A percentile compares a stretch with the other conserved stretches of the same genome.
Evolutionary conservation across 2,329 filamentous ascomycete genomes (phyloP).

Genomic region (Colletotrichum endophyticum): DNA sequence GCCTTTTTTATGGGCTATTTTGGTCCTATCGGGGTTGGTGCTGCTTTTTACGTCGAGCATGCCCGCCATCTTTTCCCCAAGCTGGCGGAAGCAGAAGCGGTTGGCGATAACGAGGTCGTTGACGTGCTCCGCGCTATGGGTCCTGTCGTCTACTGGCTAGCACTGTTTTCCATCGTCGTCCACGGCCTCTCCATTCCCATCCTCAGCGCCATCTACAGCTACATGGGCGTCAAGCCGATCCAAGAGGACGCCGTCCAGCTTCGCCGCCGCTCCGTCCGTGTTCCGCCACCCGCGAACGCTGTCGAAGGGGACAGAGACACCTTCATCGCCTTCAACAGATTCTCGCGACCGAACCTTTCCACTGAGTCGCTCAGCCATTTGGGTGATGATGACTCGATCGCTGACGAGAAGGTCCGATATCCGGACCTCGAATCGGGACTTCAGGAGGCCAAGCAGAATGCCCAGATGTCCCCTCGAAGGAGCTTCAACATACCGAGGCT

Average conservation of each 20-base stretch:
- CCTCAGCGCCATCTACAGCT: slow-evolving; percentile 42
- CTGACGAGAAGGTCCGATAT: background rate
- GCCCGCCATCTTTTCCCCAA: slow-evolving; percentile 45
- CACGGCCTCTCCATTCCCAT: slow-evolving; percentile 54
- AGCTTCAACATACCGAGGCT: slow-evolving; percentile 1
- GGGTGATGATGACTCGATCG: background rate
- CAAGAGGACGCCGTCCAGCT: slow-evolving; percentile 46
- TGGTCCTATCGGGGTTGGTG: slow-evolving; percentile 78
- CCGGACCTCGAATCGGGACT: slow-evolving; percentile 6
- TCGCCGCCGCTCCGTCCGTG: slow-evolving; percentile 38
- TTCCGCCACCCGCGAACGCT: slow-evolving; percentile 43
- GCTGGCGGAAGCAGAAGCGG: slow-evolving; percentile 32
- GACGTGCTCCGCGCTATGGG: slow-evolving; percentile 39
- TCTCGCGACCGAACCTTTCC: slow-evolving; percentile 39
- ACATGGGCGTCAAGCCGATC: slow-evolving; percentile 43
- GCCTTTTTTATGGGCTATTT: slow-evolving; percentile 71
- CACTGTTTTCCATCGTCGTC: slow-evolving; percentile 46
- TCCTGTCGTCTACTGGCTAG: slow-evolving; percentile 47
- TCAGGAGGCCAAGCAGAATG: background rate
- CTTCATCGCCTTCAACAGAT: slow-evolving; percentile 54
- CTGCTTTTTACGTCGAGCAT: slow-evolving; percentile 73
- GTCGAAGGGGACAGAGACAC: slow-evolving; percentile 37
- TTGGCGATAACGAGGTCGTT: slow-evolving; percentile 36
- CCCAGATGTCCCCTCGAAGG: background rate
- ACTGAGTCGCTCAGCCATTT: background rate